Base-by-base conservation (phyloP, 2,329 filamentous ascomycete genomes). In the Scedosporium apiospermum region DNA sequence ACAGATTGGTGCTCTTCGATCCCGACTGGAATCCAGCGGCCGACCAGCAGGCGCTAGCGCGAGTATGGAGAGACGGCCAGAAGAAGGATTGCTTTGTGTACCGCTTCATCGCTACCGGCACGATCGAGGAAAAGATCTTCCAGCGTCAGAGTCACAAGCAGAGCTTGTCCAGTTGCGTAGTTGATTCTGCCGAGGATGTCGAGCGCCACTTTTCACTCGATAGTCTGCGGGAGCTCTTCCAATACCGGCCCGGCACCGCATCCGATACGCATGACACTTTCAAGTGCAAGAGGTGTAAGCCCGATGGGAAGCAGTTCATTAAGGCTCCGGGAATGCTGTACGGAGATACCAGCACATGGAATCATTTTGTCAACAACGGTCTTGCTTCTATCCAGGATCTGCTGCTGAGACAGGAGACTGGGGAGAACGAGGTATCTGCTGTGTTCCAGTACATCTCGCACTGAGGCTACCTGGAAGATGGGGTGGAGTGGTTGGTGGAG, bases 71-170 rank as follows among this genome's bases (percentile, higher is more conserved):
- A 80, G 95, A 99, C 69, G 95, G 95, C 0, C 95, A 99, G 75
- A 98, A 96, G 82, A 99, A 99, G 72, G 95, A 99, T 71, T 99
- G 95, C 71, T 99, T 99, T 69, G 95, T 99, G 16, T 99, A 99
- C 74, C 90, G 95, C n/a, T 99, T 99, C 77, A 99, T 99, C 69
- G 90, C 93, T 0, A 98, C 96, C 0, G 95, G 95, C 3, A 97
- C 93, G 0, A 99, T 99, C 65, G 95, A 99, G 72, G 95, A 99
- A 75, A 99, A 99, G 78, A 97, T 99, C 68, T 99, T 99, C 78
- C 95, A 99, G 75, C 88, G 96, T 9, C 95, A 99, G 72, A 96
- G 91, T 0, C 96, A 99, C 80, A 99, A 99, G 76, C 95, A 99
- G 75, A 96, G 91, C 6, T 80, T 99, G 1, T 98, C 93, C 0